These are phyloP conservation scores for Yarrowia sp. DNA, from an alignment of 805 yeast species.

Conservation along the genomic window DNA sequence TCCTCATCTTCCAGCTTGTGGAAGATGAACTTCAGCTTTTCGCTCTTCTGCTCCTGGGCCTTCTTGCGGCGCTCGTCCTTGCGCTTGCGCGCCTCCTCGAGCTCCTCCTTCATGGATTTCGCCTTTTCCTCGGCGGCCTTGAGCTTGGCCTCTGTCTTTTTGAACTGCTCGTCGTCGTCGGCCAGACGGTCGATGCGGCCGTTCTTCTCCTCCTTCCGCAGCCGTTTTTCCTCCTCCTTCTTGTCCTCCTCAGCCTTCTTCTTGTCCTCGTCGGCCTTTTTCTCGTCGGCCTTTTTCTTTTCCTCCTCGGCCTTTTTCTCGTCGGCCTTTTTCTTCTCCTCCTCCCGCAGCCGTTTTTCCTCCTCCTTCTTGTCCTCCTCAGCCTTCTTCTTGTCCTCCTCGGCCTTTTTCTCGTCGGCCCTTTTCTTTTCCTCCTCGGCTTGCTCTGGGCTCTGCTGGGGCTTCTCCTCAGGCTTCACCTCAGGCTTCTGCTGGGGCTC, in stretches of 20 bases:
- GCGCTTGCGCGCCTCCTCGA: not conserved
- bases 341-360: conserved; percentile 1
- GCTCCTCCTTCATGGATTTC: conserved; percentile 24
- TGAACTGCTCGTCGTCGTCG: conserved; percentile 8
- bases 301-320: too few species aligned
- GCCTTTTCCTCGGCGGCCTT: not conserved
- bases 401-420: not conserved
- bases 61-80: conserved; percentile 23
- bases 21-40: not conserved
- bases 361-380: conserved; percentile 16
- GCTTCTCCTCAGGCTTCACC: conserved; percentile 33
- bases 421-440: not conserved
- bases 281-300: not conserved
- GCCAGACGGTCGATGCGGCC: conserved; percentile 31
- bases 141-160: not conserved
- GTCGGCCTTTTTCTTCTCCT: too few species aligned
- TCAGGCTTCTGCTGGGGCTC: conserved; percentile 31
- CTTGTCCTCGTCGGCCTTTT: not conserved
- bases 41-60: conserved; percentile 11
- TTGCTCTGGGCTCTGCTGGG: not conserved
- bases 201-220: not conserved
- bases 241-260: conserved; percentile 13
- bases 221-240: conserved; percentile 15
- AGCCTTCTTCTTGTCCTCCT: conserved; percentile 5
- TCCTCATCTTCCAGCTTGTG: conserved; percentile 20